These are phyloP conservation scores for Komagataella mondaviorum DNA, from an alignment of 805 yeast species.

Conservation along the genomic window DNA sequence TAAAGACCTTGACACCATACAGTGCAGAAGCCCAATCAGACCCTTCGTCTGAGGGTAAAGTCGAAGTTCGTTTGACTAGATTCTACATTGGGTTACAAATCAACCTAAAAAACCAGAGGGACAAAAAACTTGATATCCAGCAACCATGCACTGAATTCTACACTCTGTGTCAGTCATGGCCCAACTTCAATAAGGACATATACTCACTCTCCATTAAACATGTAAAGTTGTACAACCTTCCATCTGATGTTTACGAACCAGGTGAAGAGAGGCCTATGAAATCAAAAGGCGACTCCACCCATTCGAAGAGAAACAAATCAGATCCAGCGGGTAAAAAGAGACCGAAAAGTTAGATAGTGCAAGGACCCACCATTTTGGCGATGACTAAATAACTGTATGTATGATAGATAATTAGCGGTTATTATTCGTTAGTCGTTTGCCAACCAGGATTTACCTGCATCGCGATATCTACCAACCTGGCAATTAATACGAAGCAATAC, in stretches of 20 bases:
- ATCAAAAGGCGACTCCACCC: constrained; percentile 17
- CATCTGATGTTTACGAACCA: constrained; percentile 69
- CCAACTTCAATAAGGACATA: constrained; percentile 45
- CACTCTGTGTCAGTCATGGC: constrained; percentile 65
- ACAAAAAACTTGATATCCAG: constrained; percentile 67
- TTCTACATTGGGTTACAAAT: constrained; percentile 70
- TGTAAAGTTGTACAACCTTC: constrained; percentile 69
- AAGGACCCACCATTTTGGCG: too few relatives aligned
- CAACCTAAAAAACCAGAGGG: constrained; percentile 31
- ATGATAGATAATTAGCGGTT: neutral
- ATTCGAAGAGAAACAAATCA: constrained; percentile 14
- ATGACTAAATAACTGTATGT: neutral
- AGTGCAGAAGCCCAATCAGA: constrained; percentile 3
- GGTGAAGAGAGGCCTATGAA: constrained; percentile 69
- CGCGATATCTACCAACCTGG: neutral
- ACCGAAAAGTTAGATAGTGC: neutral
- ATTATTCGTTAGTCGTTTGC: neutral
- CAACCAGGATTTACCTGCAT: neutral
- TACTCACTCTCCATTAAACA: constrained; percentile 55
- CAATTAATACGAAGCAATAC: neutral
- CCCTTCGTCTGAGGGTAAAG: constrained; percentile 3
- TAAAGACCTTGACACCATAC: constrained; percentile 5
- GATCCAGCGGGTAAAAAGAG: constrained; percentile 2
- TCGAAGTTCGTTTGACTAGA: constrained; percentile 49
- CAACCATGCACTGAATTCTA: constrained; percentile 85